Evolutionary conservation across 148 eudicot species (phyloP), one percentile per base, ranked within the genome.

Genomic region (Salicornia ramosissima): DNA sequence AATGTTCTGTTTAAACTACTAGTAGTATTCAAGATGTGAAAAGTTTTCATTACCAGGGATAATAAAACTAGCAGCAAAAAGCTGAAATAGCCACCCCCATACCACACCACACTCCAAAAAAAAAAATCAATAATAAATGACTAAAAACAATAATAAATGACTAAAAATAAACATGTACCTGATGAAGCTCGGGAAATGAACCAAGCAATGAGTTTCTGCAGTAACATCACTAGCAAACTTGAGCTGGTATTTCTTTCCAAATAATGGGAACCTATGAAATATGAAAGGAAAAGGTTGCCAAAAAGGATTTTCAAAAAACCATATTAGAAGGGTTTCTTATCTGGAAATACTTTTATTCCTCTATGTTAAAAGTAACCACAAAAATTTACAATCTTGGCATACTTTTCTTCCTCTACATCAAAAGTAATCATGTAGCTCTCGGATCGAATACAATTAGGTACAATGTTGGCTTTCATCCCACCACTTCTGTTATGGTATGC

Each of bases 341-440:
- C n/a, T n/a, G n/a, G n/a, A n/a, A n/a, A n/a, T n/a, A n/a, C n/a
- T n/a, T n/a, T n/a, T n/a, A n/a, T n/a, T n/a, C n/a, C n/a, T n/a
- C n/a, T n/a, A n/a, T n/a, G n/a, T n/a, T n/a, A n/a, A n/a, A 8
- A 65, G 56, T 10, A 58, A 21, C 36, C 43, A 47, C 11, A 30
- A n/a, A 45, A n/a, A 31, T 61, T n/a, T 22, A 60, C 51, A 58
- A 18, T 40, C 42, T 65, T 69, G 46, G 58, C 82, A 73, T 90
- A 94, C 99, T 94, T 94, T 84, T 94, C 99, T 78, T 94, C 99
- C 86, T 94, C 99, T 30, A 86, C 87, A 83, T 94, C 99, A 66
- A 94, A 94, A 58, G 91, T 94, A 70, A 94, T 94, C 93, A 91
- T 89, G 83, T 94, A 94, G 79, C 84, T 91, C 80, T 94, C 99